A percentile compares a stretch with the other conserved stretches of the same genome.
Conservation (phyloP, 1,284 basidiomycete species). For the Wolfiporia cocos region DNA sequence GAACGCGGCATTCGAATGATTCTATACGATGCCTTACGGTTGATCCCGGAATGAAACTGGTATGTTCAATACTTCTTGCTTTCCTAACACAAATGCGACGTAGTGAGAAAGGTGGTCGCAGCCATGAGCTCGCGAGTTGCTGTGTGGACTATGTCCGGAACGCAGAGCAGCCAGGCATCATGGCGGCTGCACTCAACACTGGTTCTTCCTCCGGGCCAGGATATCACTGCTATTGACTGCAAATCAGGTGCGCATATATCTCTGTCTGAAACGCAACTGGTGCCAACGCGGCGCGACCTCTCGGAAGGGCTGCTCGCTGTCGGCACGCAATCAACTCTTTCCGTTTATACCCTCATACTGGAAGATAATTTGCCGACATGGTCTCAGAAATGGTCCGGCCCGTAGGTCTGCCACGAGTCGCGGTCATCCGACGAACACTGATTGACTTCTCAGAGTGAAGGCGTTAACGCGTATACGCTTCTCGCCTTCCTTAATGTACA, state of each 20-base stretch:
- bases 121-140: constrained; percentile 61
- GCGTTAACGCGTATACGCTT: constrained; percentile 51
- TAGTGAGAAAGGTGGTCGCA: constrained; percentile 54
- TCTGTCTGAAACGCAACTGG: constrained; percentile 12
- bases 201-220: constrained; percentile 44
- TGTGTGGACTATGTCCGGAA: constrained; percentile 66
- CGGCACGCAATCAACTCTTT: constrained; percentile 49
- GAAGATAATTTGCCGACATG: constrained; percentile 78
- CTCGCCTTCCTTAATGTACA: constrained; percentile 70
- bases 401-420: no score
- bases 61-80: constrained; percentile 31
- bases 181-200: constrained; percentile 82
- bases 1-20: constrained; percentile 35
- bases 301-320: constrained; percentile 75
- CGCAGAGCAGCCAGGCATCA: constrained; percentile 27
- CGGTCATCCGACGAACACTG: no score
- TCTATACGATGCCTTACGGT: constrained; percentile 58
- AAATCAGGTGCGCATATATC: constrained; percentile 48
- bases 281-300: no score
- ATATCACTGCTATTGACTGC: constrained; percentile 59
- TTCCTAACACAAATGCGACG: neutral
- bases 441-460: no score
- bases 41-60: constrained; percentile 73
- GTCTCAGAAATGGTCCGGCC: constrained; percentile 72
- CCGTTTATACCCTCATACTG: constrained; percentile 66